phyloP scores from a whole-genome alignment of 768 basidiomycete species.

The Clavulina sp. region DNA sequence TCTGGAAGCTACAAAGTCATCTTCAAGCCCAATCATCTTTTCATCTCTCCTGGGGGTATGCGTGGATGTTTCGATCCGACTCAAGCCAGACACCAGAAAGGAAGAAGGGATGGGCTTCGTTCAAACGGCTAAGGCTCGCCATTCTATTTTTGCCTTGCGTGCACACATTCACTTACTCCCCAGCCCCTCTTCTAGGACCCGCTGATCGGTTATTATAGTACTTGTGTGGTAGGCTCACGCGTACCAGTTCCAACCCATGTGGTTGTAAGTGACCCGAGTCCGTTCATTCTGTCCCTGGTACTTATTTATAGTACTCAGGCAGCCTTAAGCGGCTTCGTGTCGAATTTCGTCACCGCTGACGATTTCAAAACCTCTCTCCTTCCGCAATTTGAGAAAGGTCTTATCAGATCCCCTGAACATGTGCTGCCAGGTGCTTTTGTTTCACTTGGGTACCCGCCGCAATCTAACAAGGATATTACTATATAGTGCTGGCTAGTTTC shows the following conservation, averaged over 20 bases:
- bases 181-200: too few species aligned
- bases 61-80: conserved; percentile 49
- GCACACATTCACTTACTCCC: too few species aligned
- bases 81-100: conserved; percentile 26
- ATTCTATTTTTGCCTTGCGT: too few species aligned
- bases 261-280: too few species aligned
- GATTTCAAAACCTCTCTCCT: conserved; percentile 40
- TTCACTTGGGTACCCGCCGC: too few species aligned
- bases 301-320: conserved; percentile 24
- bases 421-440: conserved; percentile 39
- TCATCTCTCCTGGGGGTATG: conserved; percentile 47
- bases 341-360: conserved; percentile 29
- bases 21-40: conserved; percentile 24
- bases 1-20: conserved; percentile 32
- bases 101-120: conserved; percentile 25
- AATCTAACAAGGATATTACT: too few species aligned
- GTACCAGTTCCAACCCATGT: conserved; percentile 28
- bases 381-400: conserved; percentile 60
- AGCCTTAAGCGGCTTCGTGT: conserved; percentile 47
- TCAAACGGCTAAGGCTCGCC: conserved; percentile 23
- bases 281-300: too few species aligned
- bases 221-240: conserved; percentile 13
- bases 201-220: too few species aligned
- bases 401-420: conserved; percentile 67
- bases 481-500: conserved; percentile 39